A percentile compares a stretch with the other conserved stretches of the same genome.
Evolutionary conservation across 1,284 basidiomycete genomes (phyloP).

Genomic region (Ceratobasidium theobromae): DNA sequence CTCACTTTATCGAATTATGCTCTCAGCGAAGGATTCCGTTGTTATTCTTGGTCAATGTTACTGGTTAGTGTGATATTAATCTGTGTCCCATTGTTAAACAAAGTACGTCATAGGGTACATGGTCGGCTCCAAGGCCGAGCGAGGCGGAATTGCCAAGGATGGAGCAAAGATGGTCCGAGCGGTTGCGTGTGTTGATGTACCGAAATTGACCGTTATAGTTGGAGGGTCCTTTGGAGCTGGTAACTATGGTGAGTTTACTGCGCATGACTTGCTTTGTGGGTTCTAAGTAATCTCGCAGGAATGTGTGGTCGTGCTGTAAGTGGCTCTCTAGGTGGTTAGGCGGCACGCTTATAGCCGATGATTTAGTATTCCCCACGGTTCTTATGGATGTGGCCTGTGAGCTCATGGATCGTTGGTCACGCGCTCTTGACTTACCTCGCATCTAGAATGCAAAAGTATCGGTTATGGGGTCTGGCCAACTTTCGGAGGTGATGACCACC

Average conservation of each 20-base stretch:
- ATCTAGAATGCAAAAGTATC: slow-evolving; percentile 84
- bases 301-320: slow-evolving; percentile 86
- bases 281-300: slow-evolving; percentile 47
- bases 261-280: slow-evolving; percentile 13
- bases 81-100: background rate
- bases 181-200: slow-evolving; percentile 91
- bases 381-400: slow-evolving; percentile 96
- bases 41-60: slow-evolving; percentile 92
- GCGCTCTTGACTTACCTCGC: background rate
- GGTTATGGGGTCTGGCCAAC: slow-evolving; percentile 95
- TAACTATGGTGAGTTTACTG: slow-evolving; percentile 74
- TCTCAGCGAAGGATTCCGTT: slow-evolving; percentile 88
- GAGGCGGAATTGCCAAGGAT: slow-evolving; percentile 95
- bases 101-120: slow-evolving; percentile 65
- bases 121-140: slow-evolving; percentile 93
- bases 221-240: slow-evolving; percentile 95
- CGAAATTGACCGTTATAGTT: slow-evolving; percentile 92
- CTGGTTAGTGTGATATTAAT: slow-evolving; percentile 49
- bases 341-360: background rate
- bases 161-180: slow-evolving; percentile 98
- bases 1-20: slow-evolving; percentile 93
- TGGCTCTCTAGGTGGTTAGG: slow-evolving; percentile 25
- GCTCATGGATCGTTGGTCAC: slow-evolving; percentile 40
- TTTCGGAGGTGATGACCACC: slow-evolving; percentile 88
- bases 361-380: slow-evolving; percentile 86